These are phyloP conservation scores for Dittrichia graveolens DNA, from an alignment of 129 eudicot genomes.

Conservation along the genomic window DNA sequence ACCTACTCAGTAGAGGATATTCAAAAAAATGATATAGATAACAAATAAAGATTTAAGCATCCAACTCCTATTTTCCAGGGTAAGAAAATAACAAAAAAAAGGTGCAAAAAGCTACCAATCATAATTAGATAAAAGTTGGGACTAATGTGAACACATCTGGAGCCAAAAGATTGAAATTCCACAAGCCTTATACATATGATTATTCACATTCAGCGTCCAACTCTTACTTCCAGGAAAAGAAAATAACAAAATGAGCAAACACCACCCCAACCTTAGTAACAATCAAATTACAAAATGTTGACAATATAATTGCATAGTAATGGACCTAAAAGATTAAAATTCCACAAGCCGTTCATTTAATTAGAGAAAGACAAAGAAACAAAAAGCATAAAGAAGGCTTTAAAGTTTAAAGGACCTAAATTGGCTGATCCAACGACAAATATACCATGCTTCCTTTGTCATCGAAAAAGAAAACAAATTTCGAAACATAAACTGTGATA, in stretches of 20 bases:
- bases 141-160: not conserved
- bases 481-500: not conserved
- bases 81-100: not conserved
- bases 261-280: too few species aligned
- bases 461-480: not conserved
- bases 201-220: not conserved
- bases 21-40: constrained; percentile 1
- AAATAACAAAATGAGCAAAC: too few species aligned
- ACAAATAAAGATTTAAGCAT: constrained; percentile 14
- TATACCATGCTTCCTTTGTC: not conserved
- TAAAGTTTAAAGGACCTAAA: not conserved
- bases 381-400: too few species aligned
- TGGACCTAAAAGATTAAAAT: not conserved
- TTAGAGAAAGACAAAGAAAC: too few species aligned
- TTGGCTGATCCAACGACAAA: not conserved
- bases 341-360: not conserved
- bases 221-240: too few species aligned
- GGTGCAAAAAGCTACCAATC: not conserved
- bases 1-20: not conserved
- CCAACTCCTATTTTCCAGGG: constrained; percentile 24
- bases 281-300: too few species aligned
- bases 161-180: not conserved
- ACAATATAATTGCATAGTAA: too few species aligned
- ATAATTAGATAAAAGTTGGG: not conserved
- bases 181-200: not conserved